Conservation (phyloP, 2,329 filamentous ascomycete species). For the Fusarium udum region DNA sequence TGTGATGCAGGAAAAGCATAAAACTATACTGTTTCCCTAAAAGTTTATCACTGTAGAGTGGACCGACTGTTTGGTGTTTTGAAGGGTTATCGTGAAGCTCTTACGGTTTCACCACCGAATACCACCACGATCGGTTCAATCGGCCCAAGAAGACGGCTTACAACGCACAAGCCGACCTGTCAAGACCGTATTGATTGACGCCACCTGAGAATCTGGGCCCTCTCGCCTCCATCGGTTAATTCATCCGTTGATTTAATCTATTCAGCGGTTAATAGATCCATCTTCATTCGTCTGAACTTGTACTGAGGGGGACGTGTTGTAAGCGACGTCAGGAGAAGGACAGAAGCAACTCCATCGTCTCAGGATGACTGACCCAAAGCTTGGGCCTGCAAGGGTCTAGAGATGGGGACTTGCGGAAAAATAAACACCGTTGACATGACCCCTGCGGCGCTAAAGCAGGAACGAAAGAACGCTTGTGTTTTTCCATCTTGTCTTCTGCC, state of each 20-base stretch:
- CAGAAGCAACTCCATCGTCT: not conserved
- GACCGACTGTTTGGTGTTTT: not conserved
- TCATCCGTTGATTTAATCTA: not conserved
- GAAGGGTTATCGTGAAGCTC: not conserved
- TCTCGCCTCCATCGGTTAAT: not conserved
- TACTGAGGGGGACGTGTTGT: not conserved
- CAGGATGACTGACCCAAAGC: conserved; percentile 6
- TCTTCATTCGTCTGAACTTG: not conserved
- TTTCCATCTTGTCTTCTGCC: conserved; percentile 13
- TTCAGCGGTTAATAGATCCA: not conserved
- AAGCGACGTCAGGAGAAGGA: not conserved
- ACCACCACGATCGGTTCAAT: not conserved
- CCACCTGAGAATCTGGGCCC: not conserved
- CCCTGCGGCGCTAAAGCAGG: conserved; percentile 36
- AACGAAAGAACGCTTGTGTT: conserved; percentile 20
- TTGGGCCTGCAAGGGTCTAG: not conserved
- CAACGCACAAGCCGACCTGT: not conserved
- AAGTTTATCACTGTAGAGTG: not conserved
- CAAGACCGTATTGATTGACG: conserved; percentile 3
- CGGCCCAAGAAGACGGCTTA: not conserved
- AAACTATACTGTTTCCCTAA: not conserved
- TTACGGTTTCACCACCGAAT: conserved; percentile 1
- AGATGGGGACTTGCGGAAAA: conserved; percentile 25
- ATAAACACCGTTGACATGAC: conserved; percentile 4
- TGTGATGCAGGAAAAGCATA: not conserved